These are phyloP conservation scores for Sonneratia caseolaris DNA, from an alignment of 345 rosid species.

Conservation along the genomic window DNA sequence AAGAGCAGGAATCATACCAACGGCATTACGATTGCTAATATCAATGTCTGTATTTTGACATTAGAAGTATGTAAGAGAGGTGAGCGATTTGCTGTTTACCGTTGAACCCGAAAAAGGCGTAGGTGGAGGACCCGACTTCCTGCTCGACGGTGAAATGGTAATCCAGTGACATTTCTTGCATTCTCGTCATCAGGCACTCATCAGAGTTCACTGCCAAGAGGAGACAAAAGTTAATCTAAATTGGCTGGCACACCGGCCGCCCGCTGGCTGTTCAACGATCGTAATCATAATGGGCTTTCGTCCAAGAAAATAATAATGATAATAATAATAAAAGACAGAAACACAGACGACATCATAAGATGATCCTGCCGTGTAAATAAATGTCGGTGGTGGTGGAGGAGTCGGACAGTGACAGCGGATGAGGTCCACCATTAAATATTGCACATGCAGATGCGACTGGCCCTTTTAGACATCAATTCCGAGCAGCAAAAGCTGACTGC, in stretches of 20 bases:
- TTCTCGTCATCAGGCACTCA: conserved; percentile 94
- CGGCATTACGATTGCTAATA: too few relatives aligned
- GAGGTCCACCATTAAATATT: conserved; percentile 2
- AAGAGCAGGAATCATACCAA: too few relatives aligned
- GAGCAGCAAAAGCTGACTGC: too few relatives aligned
- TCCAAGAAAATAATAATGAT: too few relatives aligned
- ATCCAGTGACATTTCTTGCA: conserved; percentile 97
- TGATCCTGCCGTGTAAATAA: neutral
- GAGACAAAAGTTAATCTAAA: neutral
- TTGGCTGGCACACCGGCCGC: too few relatives aligned
- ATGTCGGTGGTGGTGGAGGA: neutral
- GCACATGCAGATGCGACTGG: conserved; percentile 1
- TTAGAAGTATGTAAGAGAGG: too few relatives aligned
- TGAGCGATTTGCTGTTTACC: conserved; percentile 23
- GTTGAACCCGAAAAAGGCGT: conserved; percentile 92
- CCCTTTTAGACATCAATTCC: neutral
- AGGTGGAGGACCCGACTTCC: conserved; percentile 92
- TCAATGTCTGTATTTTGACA: too few relatives aligned
- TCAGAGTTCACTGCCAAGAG: conserved; percentile 67
- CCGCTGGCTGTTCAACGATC: too few relatives aligned
- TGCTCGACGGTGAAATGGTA: conserved; percentile 94
- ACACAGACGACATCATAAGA: neutral
- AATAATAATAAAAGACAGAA: neutral
- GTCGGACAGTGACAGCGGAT: neutral
- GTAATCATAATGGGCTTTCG: neutral